Base-by-base conservation (phyloP, 2,329 filamentous ascomycete species). In the Venturia aucupariae region DNA sequence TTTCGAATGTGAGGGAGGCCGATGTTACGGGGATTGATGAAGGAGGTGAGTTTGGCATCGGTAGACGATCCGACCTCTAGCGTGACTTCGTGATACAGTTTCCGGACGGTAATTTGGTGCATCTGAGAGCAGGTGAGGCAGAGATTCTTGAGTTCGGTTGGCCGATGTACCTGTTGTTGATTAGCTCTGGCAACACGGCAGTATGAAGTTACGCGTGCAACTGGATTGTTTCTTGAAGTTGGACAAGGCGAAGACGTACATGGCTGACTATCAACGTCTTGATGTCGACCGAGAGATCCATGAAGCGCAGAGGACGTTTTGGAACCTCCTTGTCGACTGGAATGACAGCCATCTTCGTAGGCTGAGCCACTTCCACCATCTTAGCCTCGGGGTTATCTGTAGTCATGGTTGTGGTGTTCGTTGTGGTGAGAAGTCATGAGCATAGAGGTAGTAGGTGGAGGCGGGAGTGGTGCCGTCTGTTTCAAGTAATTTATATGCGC, bases 61-160 rank as follows among this genome's bases (percentile, higher is more conserved):
- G 75, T 76, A 27, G 73, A 65, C 39, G 74, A 75, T 59, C 79
- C 79, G 24, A 81, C 72, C 60, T 81, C 78, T 65, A 81, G 75
- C 19, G 74, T 73, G 66, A 81, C 77, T 66, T 77, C 74, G 66
- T 75, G 72, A 70, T 81, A 81, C 39, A 81, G 75, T 60, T 73
- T 71, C 64, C 76, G 78, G 55, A 76, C 77, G 60, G 78, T 74
- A 68, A 81, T 75, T 39, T 78, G 71, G 70, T 80, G 78, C 24
- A 81, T 72, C 65, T 79, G 74, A 65, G 78, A 78, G 71, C 75
- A 78, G 7, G 76, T 74, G 44, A 81, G 76, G 67, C 79, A 81
- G 55, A 80, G 70, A 64, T 74, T 78, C 66, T 77, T 77, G 68
- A 81, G 76, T 66, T 81, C 78, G 65, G 76, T 77, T 4, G 79